These are phyloP conservation scores for Echria macrotheca DNA, from an alignment of 495 filamentous ascomycete species.

Conservation along the genomic window DNA sequence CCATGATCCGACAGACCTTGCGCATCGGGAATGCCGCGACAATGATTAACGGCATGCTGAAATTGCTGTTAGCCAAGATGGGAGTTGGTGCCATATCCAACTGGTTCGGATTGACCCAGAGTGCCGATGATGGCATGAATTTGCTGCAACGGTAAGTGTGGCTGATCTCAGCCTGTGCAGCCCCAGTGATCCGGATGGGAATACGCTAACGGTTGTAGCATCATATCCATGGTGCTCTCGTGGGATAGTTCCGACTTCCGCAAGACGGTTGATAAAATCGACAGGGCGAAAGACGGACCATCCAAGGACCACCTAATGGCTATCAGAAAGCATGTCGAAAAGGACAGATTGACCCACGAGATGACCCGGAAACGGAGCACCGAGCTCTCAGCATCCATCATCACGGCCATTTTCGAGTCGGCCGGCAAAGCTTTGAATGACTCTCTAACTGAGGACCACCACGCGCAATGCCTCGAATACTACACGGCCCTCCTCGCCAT, in stretches of 20 bases:
- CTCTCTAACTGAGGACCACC: slow-evolving; percentile 44
- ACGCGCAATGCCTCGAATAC: slow-evolving; percentile 53
- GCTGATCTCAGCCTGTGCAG: not conserved
- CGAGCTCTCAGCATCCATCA: slow-evolving; percentile 38
- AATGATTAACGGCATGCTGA: slow-evolving; percentile 62
- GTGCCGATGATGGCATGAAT: slow-evolving; percentile 63
- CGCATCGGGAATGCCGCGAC: slow-evolving; percentile 62
- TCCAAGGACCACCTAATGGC: slow-evolving; percentile 43
- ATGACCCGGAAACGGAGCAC: slow-evolving; percentile 36
- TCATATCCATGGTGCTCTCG: slow-evolving; percentile 55
- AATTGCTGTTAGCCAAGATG: slow-evolving; percentile 58
- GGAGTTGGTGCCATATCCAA: slow-evolving; percentile 57
- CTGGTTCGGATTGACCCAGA: slow-evolving; percentile 57
- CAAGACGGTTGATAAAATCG: slow-evolving; percentile 48
- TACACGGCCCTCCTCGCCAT: slow-evolving; percentile 52
- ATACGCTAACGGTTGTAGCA: slow-evolving; percentile 36
- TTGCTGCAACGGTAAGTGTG: slow-evolving; percentile 53
- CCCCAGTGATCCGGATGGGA: too few relatives aligned
- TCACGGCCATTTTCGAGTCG: slow-evolving; percentile 43
- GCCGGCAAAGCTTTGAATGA: slow-evolving; percentile 20
- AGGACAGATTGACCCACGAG: slow-evolving; percentile 45
- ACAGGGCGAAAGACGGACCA: slow-evolving; percentile 43
- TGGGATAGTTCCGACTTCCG: slow-evolving; percentile 57
- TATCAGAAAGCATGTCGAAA: slow-evolving; percentile 44
- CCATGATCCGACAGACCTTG: slow-evolving; percentile 54